A percentile compares a stretch with the other conserved stretches of the same genome.
Evolutionary conservation across 2,329 filamentous ascomycete species (phyloP).

Genomic region (Dendryphion nanum): DNA sequence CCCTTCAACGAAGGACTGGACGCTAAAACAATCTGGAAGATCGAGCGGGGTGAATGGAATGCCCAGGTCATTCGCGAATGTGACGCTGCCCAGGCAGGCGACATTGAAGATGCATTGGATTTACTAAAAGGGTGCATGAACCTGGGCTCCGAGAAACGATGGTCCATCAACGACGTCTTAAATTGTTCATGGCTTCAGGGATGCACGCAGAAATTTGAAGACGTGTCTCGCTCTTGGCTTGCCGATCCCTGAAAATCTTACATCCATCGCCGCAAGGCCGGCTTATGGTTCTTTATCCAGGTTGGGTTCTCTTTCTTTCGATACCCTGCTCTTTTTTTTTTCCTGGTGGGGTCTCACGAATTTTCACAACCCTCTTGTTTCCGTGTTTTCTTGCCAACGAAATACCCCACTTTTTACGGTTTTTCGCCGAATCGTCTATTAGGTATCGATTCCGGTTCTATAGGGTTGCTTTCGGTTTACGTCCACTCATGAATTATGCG

Average conservation of each 20-base stretch:
- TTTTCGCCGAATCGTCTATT: too few species aligned
- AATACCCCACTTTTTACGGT: too few species aligned
- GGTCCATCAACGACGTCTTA: conserved; percentile 57
- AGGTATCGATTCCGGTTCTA: too few species aligned
- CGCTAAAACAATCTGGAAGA: conserved; percentile 58
- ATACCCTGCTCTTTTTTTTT: conserved; percentile 20
- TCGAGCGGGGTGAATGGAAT: conserved; percentile 61
- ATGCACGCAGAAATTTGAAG: conserved; percentile 28
- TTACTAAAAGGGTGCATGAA: conserved; percentile 60
- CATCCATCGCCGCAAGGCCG: too few species aligned
- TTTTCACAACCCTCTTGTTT: too few species aligned
- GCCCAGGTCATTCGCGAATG: conserved; percentile 48
- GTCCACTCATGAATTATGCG: too few species aligned
- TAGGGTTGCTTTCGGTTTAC: too few species aligned
- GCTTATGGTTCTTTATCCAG: too few species aligned
- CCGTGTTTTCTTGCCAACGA: too few species aligned
- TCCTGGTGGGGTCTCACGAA: too few species aligned
- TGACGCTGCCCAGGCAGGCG: conserved; percentile 34
- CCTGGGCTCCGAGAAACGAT: conserved; percentile 54
- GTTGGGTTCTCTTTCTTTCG: too few species aligned
- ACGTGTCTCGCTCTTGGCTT: conserved; percentile 29
- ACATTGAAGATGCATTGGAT: conserved; percentile 51
- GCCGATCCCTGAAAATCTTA: conserved; percentile 19
- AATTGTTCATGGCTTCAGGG: conserved; percentile 54
- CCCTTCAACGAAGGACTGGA: conserved; percentile 63